phyloP scores from a whole-genome alignment of 2,329 filamentous ascomycete genomes.

The Diaporthe longicolla region DNA sequence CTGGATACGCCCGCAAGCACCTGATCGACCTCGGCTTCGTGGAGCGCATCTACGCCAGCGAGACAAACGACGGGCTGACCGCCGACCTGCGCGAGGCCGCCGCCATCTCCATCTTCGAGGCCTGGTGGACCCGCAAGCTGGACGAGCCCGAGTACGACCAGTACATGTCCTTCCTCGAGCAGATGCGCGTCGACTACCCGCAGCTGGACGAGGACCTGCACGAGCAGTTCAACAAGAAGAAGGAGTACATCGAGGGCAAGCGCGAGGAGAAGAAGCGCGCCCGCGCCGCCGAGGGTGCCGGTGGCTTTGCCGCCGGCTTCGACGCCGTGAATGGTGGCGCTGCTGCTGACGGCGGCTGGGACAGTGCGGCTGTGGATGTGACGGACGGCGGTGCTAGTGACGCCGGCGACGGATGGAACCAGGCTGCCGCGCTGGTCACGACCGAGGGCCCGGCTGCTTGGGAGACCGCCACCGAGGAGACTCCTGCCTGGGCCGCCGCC shows the following conservation, averaged over 20 bases:
- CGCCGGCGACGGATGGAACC: conserved; percentile 6
- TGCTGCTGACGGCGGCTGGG: conserved; percentile 25
- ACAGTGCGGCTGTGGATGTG: background rate
- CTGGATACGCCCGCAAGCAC: conserved; percentile 38
- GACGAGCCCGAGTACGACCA: conserved; percentile 37
- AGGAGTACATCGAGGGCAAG: conserved; percentile 40
- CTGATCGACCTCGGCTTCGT: conserved; percentile 31
- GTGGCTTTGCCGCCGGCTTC: background rate
- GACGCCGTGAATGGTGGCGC: background rate
- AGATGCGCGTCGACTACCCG: conserved; percentile 37
- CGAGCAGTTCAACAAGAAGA: conserved; percentile 41
- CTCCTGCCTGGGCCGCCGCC: background rate
- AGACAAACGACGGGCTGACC: conserved; percentile 18
- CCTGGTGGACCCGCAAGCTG: conserved; percentile 40
- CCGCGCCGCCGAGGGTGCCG: conserved; percentile 21
- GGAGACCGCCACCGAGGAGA: background rate
- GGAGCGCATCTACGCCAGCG: conserved; percentile 35
- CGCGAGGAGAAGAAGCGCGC: conserved; percentile 32
- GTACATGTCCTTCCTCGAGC: conserved; percentile 37
- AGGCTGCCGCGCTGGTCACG: conserved; percentile 4
- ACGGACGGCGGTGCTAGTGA: background rate
- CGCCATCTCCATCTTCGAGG: conserved; percentile 41
- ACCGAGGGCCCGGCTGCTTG: background rate
- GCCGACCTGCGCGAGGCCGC: conserved; percentile 35
- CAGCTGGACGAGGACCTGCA: conserved; percentile 40